Conservation (phyloP, 441 rosid genomes). For the Hypseocharis bilobata region DNA sequence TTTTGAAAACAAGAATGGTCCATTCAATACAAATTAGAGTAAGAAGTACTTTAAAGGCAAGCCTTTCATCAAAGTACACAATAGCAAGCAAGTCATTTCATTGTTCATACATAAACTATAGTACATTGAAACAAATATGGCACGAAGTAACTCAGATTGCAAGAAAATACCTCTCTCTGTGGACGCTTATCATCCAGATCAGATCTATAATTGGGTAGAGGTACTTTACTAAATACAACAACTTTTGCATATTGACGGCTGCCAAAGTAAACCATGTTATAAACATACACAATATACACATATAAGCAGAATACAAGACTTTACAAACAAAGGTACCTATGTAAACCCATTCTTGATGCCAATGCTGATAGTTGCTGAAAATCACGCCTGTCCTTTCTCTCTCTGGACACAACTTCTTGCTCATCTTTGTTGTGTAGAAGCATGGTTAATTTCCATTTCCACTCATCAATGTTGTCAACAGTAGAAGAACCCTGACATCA, state of each 20-base stretch:
- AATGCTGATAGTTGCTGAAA: conserved; percentile 78
- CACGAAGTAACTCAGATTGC: background rate
- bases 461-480: conserved; percentile 77
- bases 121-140: background rate
- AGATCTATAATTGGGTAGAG: conserved; percentile 88
- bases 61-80: background rate
- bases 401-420: conserved; percentile 71
- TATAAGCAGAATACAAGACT: background rate
- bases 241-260: conserved; percentile 54
- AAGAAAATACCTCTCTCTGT: conserved; percentile 70
- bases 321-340: conserved; percentile 41
- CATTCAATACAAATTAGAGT: background rate
- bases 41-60: background rate
- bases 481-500: conserved; percentile 67
- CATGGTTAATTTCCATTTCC: conserved; percentile 87
- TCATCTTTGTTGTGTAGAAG: conserved; percentile 58
- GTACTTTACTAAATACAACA: conserved; percentile 91
- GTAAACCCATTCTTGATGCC: conserved; percentile 76
- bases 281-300: background rate
- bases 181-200: conserved; percentile 98
- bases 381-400: conserved; percentile 84
- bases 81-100: background rate
- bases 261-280: background rate
- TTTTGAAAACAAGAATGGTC: background rate
- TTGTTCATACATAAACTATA: background rate